Evolutionary conservation across 2,329 filamentous ascomycete species (phyloP).

Genomic region (Blastomyces percursus): DNA sequence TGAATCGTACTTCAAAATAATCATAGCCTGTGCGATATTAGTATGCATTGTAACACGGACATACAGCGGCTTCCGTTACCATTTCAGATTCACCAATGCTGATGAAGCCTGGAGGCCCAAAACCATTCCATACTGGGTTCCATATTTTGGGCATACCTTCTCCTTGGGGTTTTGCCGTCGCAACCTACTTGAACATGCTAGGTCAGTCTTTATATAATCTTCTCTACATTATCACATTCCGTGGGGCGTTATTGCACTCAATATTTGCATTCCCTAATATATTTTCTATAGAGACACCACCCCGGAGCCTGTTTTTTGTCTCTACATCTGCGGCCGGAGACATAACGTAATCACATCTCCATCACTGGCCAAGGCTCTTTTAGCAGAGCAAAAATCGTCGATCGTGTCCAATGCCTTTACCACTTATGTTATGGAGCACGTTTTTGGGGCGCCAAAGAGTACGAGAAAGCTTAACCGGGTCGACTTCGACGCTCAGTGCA

Average conservation of each 20-base stretch:
- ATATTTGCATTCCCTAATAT: constrained; percentile 13
- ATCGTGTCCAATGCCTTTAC: constrained; percentile 22
- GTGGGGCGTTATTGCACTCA: constrained; percentile 3
- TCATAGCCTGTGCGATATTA: constrained; percentile 22
- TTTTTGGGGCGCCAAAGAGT: constrained; percentile 34
- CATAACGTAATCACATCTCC: constrained; percentile 43
- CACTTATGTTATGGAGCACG: constrained; percentile 28
- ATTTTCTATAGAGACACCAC: constrained; percentile 24
- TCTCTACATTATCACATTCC: neutral
- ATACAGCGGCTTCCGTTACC: constrained; percentile 27
- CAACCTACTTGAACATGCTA: constrained; percentile 33
- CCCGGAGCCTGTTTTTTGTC: constrained; percentile 36
- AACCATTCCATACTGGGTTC: constrained; percentile 49
- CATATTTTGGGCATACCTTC: constrained; percentile 45
- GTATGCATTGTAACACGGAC: constrained; percentile 31
- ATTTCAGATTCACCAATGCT: constrained; percentile 15
- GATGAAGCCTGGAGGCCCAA: constrained; percentile 32
- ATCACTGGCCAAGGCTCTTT: constrained; percentile 34
- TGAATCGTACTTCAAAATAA: constrained; percentile 16
- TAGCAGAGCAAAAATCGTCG: constrained; percentile 21
- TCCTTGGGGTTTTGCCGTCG: constrained; percentile 38
- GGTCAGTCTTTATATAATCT: constrained; percentile 22
- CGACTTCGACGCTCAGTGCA: constrained; percentile 29
- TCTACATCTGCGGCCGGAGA: constrained; percentile 40
- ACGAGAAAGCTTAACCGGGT: constrained; percentile 26